Base-by-base conservation (phyloP, 768 basidiomycete genomes). In the Suillus weaverae region DNA sequence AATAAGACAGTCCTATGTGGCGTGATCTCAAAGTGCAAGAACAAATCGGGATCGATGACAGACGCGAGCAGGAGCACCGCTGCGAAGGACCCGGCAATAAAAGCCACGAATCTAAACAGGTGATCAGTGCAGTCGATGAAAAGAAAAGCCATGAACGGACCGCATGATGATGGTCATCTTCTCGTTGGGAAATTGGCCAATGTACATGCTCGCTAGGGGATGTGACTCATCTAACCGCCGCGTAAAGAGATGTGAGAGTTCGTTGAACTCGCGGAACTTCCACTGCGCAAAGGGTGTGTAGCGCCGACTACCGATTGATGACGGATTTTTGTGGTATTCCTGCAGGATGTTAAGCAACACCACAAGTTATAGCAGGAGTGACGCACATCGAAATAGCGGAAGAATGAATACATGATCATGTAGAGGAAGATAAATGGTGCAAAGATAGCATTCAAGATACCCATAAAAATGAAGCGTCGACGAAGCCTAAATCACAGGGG, bases 191-290 rank as follows among this genome's bases (percentile, higher is more conserved):
- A 97, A 99, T 73, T 99, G 97, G 30, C 94, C 94, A 66, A 98
- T 95, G 74, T 99, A 99, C 83, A 95, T 91, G 74, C 90, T 95
- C 13, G 97, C 92, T 11, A 89, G 79, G 0, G 94, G 94, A 70
- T 96, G 94, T 63, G 93, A 95, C 72, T 93, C 89, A 68, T 95
- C 89, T 55, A 99, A 81, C 60, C 97, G 83, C 55, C 94, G 83
- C 41, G 87, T 83, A 76, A 99, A 99, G 41, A 96, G 80, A 77
- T 99, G 97, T 0, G 95, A 92, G 10, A 99, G 81, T 72, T 99
- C 97, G 74, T 99, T 99, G 82, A 98, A 99, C 74, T 99, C 97
- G 63, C 97, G 85, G 73, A 99, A 99, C 74, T 98, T 99, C 97
- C 97, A 99, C 66, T 94, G 89, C 5, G 96, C 96, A 66, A 91